A percentile compares a stretch with the other conserved stretches of the same genome.
phyloP scores from a whole-genome alignment of 306 rosid genomes.

The Prosopis cineraria region DNA sequence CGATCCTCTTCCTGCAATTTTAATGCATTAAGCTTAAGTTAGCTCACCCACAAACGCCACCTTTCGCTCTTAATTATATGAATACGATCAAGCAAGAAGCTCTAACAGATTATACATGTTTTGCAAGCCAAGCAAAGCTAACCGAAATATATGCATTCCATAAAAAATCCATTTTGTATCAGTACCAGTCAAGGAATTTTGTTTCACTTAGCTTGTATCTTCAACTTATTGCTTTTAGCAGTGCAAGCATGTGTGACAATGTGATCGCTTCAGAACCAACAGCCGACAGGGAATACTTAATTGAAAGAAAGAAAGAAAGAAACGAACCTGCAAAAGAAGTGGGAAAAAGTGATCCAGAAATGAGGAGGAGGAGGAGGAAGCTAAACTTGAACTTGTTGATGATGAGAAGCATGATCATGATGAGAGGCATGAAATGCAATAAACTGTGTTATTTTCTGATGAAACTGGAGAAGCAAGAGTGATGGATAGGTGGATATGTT shows the following conservation, averaged over 20 bases:
- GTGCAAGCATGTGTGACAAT: conserved; percentile 31
- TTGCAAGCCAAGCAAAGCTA: neutral
- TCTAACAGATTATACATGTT: neutral
- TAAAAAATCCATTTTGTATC: too few species aligned
- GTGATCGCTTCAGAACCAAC: conserved; percentile 32
- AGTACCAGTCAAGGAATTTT: neutral
- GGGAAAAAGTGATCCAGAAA: conserved; percentile 49
- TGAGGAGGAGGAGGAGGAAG: conserved; percentile 51
- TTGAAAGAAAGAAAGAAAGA: neutral
- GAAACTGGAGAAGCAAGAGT: neutral
- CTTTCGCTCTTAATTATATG: neutral
- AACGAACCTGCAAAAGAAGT: conserved; percentile 53
- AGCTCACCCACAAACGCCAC: neutral
- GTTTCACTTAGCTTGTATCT: neutral
- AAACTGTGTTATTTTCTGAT: neutral
- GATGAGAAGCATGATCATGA: conserved; percentile 41
- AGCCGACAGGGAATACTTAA: conserved; percentile 31
- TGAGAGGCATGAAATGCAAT: conserved; percentile 21
- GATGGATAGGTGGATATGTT: neutral
- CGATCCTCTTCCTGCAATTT: conserved; percentile 41
- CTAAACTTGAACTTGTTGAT: conserved; percentile 36
- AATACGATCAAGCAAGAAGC: neutral
- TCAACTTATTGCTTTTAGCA: neutral
- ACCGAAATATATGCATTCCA: too few species aligned
- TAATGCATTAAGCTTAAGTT: conserved; percentile 1